Evolutionary conservation across 23 red algal genomes (phyloP).

Genomic region (Gracilariopsis chorda): DNA sequence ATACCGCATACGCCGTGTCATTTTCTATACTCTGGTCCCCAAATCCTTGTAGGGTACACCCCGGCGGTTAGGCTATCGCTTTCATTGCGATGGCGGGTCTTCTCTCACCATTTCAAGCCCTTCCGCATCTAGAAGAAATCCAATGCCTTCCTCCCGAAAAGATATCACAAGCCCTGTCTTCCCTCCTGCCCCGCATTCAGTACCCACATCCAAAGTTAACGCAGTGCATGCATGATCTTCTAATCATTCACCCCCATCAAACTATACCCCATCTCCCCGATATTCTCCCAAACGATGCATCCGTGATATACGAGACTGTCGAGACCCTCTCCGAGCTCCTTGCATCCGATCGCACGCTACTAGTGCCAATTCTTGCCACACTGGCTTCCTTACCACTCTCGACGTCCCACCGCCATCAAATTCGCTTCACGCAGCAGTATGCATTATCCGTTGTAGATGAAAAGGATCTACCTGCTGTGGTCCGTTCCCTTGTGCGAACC

Average conservation of each 20-base stretch:
- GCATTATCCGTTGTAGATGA: conserved; percentile 33
- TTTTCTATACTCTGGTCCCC: too few relatives aligned
- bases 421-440: conserved; percentile 25
- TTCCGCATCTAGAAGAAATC: conserved; percentile 25
- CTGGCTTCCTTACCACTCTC: conserved; percentile 25
- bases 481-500: conserved; percentile 27
- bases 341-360: conserved; percentile 31
- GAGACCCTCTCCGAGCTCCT: conserved; percentile 41
- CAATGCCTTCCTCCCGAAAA: conserved; percentile 11
- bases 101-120: conserved; percentile 8
- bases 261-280: conserved; percentile 33
- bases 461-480: conserved; percentile 42
- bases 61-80: too few relatives aligned
- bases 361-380: conserved; percentile 41
- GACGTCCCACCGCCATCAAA: conserved; percentile 22
- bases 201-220: conserved; percentile 4
- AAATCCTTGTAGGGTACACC: too few relatives aligned
- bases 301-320: background rate
- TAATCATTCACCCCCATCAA: conserved; percentile 25
- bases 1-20: too few relatives aligned
- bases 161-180: conserved; percentile 20
- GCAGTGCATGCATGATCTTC: background rate
- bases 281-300: conserved; percentile 44
- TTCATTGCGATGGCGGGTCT: background rate
- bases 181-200: conserved; percentile 14